A percentile compares a stretch with the other conserved stretches of the same genome.
Evolutionary conservation across 805 yeast species (phyloP).

Genomic region (Phaffomyces thermotolerans): DNA sequence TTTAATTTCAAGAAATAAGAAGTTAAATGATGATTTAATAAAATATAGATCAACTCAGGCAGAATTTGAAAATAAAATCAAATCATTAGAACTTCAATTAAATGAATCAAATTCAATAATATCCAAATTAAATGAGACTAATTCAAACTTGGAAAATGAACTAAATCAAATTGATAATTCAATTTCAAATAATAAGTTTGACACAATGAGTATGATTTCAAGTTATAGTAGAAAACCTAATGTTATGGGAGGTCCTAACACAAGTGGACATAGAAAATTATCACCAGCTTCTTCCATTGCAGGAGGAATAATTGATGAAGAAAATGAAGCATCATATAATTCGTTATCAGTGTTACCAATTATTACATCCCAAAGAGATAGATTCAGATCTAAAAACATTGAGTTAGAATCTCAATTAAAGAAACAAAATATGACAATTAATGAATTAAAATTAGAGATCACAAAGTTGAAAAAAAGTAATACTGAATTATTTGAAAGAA

Average conservation of each 20-base stretch:
- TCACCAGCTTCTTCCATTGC: conserved; percentile 50
- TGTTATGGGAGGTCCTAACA: conserved; percentile 18
- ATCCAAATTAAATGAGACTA: conserved; percentile 36
- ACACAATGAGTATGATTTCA: conserved; percentile 50
- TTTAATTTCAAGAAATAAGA: conserved; percentile 63
- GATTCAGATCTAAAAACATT: conserved; percentile 75
- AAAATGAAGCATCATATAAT: conserved; percentile 14
- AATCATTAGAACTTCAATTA: conserved; percentile 33
- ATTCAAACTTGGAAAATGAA: conserved; percentile 67
- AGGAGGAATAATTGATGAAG: conserved; percentile 32
- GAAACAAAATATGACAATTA: conserved; percentile 43
- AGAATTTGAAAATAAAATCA: conserved; percentile 34
- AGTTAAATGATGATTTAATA: conserved; percentile 62
- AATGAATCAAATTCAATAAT: conserved; percentile 31
- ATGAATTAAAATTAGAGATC: conserved; percentile 59
- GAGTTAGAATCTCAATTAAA: conserved; percentile 81
- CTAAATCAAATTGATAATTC: conserved; percentile 44
- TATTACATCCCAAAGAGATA: conserved; percentile 89
- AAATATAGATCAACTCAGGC: conserved; percentile 54
- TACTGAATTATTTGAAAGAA: conserved; percentile 69
- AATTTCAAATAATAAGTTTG: conserved; percentile 26
- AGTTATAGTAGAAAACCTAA: conserved; percentile 29
- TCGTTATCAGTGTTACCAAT: conserved; percentile 66
- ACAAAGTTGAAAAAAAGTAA: conserved; percentile 64
- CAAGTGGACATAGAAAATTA: conserved; percentile 27